Conservation (phyloP, 495 filamentous ascomycete genomes). For the Neurospora tetrasperma region DNA sequence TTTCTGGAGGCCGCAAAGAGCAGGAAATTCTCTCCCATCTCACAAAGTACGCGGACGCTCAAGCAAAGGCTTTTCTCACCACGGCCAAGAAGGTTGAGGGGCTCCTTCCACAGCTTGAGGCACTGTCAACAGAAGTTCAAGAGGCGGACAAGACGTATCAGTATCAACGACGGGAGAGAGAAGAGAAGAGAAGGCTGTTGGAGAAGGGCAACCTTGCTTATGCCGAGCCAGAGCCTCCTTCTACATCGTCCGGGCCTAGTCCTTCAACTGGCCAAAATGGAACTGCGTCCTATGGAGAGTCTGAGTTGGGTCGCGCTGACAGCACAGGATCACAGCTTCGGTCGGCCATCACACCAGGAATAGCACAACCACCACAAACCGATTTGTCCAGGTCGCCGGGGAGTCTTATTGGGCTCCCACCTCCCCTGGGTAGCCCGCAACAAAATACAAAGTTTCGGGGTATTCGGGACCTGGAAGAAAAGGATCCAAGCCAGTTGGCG, state of each 20-base stretch:
- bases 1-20: conserved; percentile 94
- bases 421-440: conserved; percentile 35
- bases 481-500: conserved; percentile 41
- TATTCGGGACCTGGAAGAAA: conserved; percentile 82
- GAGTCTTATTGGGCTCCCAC: conserved; percentile 24
- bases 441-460: conserved; percentile 69
- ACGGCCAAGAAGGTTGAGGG: conserved; percentile 80
- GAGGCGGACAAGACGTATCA: conserved; percentile 94
- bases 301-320: conserved; percentile 59
- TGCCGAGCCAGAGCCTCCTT: conserved; percentile 54
- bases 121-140: conserved; percentile 77
- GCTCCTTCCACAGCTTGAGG: conserved; percentile 84
- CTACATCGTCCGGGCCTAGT: conserved; percentile 17
- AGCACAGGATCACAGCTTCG: conserved; percentile 60
- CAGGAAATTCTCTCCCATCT: conserved; percentile 94
- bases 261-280: conserved; percentile 29
- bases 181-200: conserved; percentile 79
- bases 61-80: conserved; percentile 70
- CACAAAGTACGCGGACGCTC: conserved; percentile 87
- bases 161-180: conserved; percentile 81
- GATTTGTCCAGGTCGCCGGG: conserved; percentile 38
- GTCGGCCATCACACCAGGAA: conserved; percentile 18
- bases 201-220: conserved; percentile 84
- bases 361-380: conserved; percentile 19
- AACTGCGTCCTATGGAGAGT: conserved; percentile 40